Evolutionary conservation across 805 yeast species (phyloP).

Genomic region (Yarrowia yakushimensis): DNA sequence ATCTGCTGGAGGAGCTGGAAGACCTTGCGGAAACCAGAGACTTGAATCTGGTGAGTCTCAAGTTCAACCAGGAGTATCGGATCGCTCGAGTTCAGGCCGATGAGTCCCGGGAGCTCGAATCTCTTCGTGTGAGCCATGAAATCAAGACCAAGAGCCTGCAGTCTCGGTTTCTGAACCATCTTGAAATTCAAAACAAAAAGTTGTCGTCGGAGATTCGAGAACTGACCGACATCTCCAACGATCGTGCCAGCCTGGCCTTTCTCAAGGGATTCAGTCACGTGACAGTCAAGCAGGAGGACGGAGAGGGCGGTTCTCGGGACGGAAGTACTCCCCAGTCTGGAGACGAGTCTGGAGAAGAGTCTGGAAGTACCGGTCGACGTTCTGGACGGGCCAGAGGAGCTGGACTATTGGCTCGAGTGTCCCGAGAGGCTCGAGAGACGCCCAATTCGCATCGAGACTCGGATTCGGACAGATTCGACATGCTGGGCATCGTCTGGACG

Average conservation of each 20-base stretch:
- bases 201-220: constrained; percentile 9
- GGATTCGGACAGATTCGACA: constrained; percentile 8
- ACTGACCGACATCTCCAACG: constrained; percentile 5
- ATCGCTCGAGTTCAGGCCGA: not conserved
- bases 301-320: not conserved
- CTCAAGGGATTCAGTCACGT: constrained; percentile 1
- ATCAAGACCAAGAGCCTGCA: constrained; percentile 4
- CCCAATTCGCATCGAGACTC: constrained; percentile 9
- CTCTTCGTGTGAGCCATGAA: constrained; percentile 3
- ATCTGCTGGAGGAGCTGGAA: constrained; percentile 18
- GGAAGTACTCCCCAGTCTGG: constrained; percentile 12
- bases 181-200: constrained; percentile 8
- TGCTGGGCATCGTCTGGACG: constrained; percentile 13
- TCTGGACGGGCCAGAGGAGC: not conserved
- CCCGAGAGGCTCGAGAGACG: not conserved
- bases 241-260: not conserved
- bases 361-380: constrained; percentile 3
- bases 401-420: not conserved
- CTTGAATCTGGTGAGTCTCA: constrained; percentile 12
- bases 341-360: constrained; percentile 10
- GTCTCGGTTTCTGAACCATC: not conserved
- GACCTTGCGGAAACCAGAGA: constrained; percentile 13
- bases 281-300: not conserved
- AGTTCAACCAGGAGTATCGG: constrained; percentile 16
- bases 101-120: constrained; percentile 1